These are phyloP conservation scores for Camelina neglecta DNA, from an alignment of 345 rosid species.

Conservation along the genomic window DNA sequence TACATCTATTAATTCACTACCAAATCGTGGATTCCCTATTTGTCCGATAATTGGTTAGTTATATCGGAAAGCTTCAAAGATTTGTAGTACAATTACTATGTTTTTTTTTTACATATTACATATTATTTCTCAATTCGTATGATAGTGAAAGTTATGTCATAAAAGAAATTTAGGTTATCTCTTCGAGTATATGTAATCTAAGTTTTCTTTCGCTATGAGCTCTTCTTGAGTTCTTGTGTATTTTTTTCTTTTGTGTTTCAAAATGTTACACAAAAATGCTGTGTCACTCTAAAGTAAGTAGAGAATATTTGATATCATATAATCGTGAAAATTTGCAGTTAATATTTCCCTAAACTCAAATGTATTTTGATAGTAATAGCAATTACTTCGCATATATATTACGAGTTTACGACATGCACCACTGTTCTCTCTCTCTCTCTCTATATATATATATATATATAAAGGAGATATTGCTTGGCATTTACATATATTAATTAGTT, in stretches of 20 bases:
- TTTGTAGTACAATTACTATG: not conserved
- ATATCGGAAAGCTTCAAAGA: not conserved
- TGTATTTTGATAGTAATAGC: no score
- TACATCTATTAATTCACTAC: not conserved
- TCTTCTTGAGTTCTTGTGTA: not conserved
- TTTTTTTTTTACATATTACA: not conserved
- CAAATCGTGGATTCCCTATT: not conserved
- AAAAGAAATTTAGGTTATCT: not conserved
- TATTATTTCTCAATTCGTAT: not conserved
- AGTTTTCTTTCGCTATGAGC: not conserved
- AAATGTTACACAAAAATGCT: no score
- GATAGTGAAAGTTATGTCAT: not conserved
- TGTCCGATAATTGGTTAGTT: not conserved
- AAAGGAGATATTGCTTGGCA: no score
- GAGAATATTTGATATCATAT: not conserved
- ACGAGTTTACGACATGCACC: not conserved
- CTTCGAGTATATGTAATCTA: not conserved
- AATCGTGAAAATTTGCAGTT: not conserved
- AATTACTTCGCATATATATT: not conserved
- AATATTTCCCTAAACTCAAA: not conserved
- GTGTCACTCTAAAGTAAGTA: not conserved
- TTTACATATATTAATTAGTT: no score
- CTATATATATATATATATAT: no score
- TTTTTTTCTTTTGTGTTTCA: not conserved
- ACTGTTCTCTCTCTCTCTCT: not conserved